A percentile compares a stretch with the other conserved stretches of the same genome.
These are phyloP conservation scores for Cercospora sp. DNA, from an alignment of 2,329 filamentous ascomycete species.

Conservation along the genomic window DNA sequence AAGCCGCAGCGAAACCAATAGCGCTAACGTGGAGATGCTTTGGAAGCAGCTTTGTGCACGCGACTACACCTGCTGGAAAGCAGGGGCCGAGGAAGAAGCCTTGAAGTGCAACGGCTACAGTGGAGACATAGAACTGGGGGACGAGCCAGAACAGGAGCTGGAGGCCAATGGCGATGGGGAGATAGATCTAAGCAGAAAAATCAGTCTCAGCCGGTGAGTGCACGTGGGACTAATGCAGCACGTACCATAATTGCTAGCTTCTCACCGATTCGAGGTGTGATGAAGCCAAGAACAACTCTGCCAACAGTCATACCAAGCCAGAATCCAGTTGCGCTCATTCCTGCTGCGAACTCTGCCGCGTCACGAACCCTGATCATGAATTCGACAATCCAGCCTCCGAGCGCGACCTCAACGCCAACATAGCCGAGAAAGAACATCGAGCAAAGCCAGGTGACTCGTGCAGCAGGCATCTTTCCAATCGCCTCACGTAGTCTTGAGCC, in stretches of 20 bases:
- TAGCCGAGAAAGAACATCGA: constrained; percentile 76
- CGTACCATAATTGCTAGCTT: constrained; percentile 54
- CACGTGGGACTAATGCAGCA: not conserved
- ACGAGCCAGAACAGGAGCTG: constrained; percentile 81
- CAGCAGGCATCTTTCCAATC: constrained; percentile 48
- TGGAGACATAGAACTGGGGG: constrained; percentile 71
- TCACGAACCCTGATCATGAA: constrained; percentile 82
- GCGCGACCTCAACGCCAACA: constrained; percentile 73
- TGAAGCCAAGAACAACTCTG: constrained; percentile 70
- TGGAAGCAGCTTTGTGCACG: constrained; percentile 72
- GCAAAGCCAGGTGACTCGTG: constrained; percentile 69
- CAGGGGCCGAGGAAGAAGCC: constrained; percentile 80
- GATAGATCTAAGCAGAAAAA: constrained; percentile 55
- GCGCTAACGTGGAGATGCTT: constrained; percentile 73
- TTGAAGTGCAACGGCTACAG: constrained; percentile 68
- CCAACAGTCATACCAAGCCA: constrained; percentile 82
- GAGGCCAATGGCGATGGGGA: constrained; percentile 62
- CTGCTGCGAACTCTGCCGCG: constrained; percentile 68
- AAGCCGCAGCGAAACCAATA: constrained; percentile 77
- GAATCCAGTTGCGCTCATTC: constrained; percentile 76
- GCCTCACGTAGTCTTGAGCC: constrained; percentile 55
- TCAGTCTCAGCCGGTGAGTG: constrained; percentile 17
- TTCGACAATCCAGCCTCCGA: constrained; percentile 79
- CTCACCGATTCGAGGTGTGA: constrained; percentile 73
- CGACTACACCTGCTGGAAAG: constrained; percentile 73